Base-by-base conservation (phyloP, 495 filamentous ascomycete species). In the Talaromyces adpressus region DNA sequence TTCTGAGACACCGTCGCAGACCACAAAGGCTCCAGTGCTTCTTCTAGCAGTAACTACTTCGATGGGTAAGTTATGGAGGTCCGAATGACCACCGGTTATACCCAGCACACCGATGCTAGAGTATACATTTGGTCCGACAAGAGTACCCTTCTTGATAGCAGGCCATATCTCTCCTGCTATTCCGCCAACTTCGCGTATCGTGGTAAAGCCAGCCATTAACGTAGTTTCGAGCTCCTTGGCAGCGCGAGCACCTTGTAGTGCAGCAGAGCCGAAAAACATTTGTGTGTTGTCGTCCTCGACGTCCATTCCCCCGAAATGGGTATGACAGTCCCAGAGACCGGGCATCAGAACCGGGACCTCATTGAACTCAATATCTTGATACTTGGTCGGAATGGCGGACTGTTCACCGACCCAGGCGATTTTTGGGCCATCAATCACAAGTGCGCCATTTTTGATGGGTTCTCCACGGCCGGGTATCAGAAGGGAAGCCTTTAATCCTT, bases 291-390 rank as follows among this genome's bases (percentile, higher is more conserved):
- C 47, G 6, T 36, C 25, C 2, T 30, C 36, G 6, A 7, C 18
- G 54, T 49, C 27, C 6, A 60, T 57, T 63, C 73, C 70, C 5
- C 66, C 14, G 64, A 77, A 82, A 64, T 84, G 82, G 22, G 67
- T 71, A 67, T 84, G 82, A 59, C 72, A 75, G 62, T 84, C 82
- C 82, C 82, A 84, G 7, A 84, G 69, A 2, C 81, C 81, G 7
- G 81, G 81, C 78, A 84, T 81, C 23, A 81, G 67, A 34, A 76
- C 73, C 0, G 77, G 75, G 4, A 81, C 72, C 8, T 67, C 57
- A 64, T 65, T 69, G 4, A 59, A 57, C 41, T 49, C 45, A 11
- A 57, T 34, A 4, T 66, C 47, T 0, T 69, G 64, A 67, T 77
- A 82, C 32, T 73, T 65, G 6, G 59, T 18, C 0, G 81, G 79